Percentiles rank a stretch among this genome's conserved stretches.
Evolutionary conservation across 768 basidiomycete genomes (phyloP).

Genomic region (Lactarius indigo): DNA sequence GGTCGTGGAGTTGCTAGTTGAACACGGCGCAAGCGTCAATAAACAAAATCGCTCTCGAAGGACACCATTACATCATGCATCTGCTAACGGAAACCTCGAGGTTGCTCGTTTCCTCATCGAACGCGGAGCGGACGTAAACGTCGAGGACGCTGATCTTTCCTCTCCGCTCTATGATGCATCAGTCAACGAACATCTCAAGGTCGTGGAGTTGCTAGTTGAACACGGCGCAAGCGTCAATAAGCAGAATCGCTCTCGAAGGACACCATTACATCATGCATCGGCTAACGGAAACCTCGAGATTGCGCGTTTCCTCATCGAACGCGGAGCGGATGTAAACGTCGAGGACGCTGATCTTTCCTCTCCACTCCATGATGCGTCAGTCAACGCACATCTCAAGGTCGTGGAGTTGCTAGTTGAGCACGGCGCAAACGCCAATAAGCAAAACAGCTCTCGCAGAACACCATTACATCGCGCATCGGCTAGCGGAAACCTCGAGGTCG

Average conservation of each 20-base stretch:
- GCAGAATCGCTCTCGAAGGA: not conserved
- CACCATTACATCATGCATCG: not conserved
- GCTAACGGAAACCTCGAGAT: not conserved
- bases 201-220: not conserved
- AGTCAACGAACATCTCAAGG: not conserved
- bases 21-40: not conserved
- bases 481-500: not conserved
- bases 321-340: not conserved
- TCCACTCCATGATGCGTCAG: not conserved
- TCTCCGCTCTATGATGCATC: slow-evolving; percentile 3
- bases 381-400: not conserved
- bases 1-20: not conserved
- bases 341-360: not conserved
- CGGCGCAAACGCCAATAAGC: no score
- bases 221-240: not conserved
- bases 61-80: not conserved
- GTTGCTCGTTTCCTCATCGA: not conserved
- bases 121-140: not conserved
- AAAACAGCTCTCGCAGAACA: not conserved
- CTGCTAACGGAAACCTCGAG: not conserved
- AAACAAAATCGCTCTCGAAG: not conserved
- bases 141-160: fast-evolving
- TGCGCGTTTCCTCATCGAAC: not conserved
- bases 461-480: not conserved
- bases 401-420: not conserved